Evolutionary conservation across 805 yeast genomes (phyloP).

Genomic region (Wickerhamiella alocasiicola): DNA sequence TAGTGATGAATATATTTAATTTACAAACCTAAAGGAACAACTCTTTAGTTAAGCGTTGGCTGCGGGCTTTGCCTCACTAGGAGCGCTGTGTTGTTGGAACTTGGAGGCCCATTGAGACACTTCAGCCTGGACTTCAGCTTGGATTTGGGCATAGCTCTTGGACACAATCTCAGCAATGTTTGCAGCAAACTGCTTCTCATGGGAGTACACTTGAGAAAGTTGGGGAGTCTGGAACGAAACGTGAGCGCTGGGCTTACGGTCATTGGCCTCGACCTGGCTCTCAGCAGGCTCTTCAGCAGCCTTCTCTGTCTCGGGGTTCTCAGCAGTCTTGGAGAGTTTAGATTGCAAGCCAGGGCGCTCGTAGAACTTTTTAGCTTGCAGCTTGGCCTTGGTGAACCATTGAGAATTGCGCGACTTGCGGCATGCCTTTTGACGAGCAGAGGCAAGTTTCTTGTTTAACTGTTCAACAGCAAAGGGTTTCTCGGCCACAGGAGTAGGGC

Average conservation of each 20-base stretch:
- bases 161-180: slow-evolving; percentile 4
- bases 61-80: too few relatives aligned
- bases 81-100: too few relatives aligned
- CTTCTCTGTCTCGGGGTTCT: background rate
- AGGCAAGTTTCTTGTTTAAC: background rate
- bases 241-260: slow-evolving; percentile 1
- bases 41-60: too few relatives aligned
- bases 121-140: background rate
- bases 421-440: slow-evolving; percentile 2
- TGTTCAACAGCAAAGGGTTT: too few relatives aligned
- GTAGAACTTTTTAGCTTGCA: background rate
- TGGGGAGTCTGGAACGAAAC: slow-evolving; percentile 6
- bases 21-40: too few relatives aligned
- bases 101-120: slow-evolving; percentile 2
- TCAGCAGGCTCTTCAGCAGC: background rate
- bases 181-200: slow-evolving; percentile 1
- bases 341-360: too few relatives aligned
- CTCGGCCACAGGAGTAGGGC: too few relatives aligned
- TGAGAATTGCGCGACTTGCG: slow-evolving; percentile 4
- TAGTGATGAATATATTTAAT: too few relatives aligned
- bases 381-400: slow-evolving; percentile 1
- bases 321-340: background rate
- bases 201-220: background rate
- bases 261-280: background rate
- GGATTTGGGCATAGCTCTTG: background rate